phyloP scores from a whole-genome alignment of 1,284 basidiomycete genomes.

The Ustilago trichophora region DNA sequence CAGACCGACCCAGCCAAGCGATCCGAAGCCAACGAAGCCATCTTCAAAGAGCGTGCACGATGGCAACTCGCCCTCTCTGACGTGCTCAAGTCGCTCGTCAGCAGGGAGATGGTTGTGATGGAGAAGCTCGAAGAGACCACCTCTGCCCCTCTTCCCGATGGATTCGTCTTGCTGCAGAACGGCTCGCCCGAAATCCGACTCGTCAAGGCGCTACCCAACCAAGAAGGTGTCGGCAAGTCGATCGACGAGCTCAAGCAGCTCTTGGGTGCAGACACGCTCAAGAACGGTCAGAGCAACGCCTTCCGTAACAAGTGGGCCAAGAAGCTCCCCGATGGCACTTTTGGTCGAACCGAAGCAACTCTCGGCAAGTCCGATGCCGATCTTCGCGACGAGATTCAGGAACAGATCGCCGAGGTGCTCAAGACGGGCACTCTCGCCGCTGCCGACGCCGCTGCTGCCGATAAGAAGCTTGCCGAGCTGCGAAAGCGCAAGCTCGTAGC shows the following conservation, averaged over 20 bases:
- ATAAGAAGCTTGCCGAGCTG: conserved; percentile 69
- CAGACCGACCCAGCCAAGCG: conserved; percentile 46
- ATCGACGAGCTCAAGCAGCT: conserved; percentile 55
- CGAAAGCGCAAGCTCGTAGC: conserved; percentile 85
- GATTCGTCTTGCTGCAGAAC: conserved; percentile 44
- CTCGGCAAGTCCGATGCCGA: conserved; percentile 36
- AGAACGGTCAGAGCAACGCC: conserved; percentile 84
- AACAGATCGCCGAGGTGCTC: conserved; percentile 79
- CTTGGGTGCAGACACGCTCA: conserved; percentile 63
- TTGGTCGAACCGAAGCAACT: conserved; percentile 74
- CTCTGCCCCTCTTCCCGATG: conserved; percentile 39
- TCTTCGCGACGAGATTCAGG: conserved; percentile 68
- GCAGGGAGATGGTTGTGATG: conserved; percentile 59
- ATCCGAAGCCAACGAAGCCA: conserved; percentile 50
- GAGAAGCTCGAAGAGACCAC: conserved; percentile 53
- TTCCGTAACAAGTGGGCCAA: conserved; percentile 98
- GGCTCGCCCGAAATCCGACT: conserved; percentile 63
- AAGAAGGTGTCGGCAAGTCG: conserved; percentile 49
- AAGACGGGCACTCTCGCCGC: conserved; percentile 75
- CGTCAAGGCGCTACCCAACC: conserved; percentile 56
- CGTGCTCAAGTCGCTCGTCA: conserved; percentile 58
- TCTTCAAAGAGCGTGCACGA: conserved; percentile 57
- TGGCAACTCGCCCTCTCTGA: conserved; percentile 64
- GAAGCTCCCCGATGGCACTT: conserved; percentile 87
- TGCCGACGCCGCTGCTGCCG: conserved; percentile 76